phyloP scores from a whole-genome alignment of 2,329 filamentous ascomycete species.

The Neonectria coccinea region DNA sequence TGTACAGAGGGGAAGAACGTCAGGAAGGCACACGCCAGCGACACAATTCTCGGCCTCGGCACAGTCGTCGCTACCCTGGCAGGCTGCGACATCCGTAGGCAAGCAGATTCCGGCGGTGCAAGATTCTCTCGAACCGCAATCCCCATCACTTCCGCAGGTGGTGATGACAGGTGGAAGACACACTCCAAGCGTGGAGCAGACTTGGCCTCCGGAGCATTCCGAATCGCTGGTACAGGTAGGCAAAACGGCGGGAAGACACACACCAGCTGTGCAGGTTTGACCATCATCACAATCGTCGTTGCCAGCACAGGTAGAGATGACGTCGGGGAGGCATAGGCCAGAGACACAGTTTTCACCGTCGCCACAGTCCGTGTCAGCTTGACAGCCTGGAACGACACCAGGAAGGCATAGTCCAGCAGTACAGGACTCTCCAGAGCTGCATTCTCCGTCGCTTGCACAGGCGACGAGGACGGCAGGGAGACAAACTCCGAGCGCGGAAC shows the following conservation, averaged over 20 bases:
- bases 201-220: not conserved
- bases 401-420: not conserved
- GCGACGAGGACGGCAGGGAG: not conserved
- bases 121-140: not conserved
- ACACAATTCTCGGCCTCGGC: constrained; percentile 6
- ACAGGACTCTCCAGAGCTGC: not conserved
- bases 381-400: not conserved
- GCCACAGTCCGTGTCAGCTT: not conserved
- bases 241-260: constrained; percentile 12
- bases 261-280: constrained; percentile 7
- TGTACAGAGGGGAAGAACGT: not conserved
- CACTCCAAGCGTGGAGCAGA: constrained; percentile 1
- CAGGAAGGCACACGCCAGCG: constrained; percentile 5
- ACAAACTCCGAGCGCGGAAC: constrained; percentile 11
- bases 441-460: not conserved
- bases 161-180: constrained; percentile 8
- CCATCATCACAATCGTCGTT: not conserved
- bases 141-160: not conserved
- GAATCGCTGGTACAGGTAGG: constrained; percentile 2
- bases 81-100: not conserved
- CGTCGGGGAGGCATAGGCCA: constrained; percentile 7
- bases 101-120: constrained; percentile 3
- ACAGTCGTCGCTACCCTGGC: not conserved
- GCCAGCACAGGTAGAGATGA: not conserved
- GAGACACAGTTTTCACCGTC: constrained; percentile 3